These are phyloP conservation scores for Aphanomyces stellatus DNA, from an alignment of 352 stramenopile genomes.

Conservation along the genomic window DNA sequence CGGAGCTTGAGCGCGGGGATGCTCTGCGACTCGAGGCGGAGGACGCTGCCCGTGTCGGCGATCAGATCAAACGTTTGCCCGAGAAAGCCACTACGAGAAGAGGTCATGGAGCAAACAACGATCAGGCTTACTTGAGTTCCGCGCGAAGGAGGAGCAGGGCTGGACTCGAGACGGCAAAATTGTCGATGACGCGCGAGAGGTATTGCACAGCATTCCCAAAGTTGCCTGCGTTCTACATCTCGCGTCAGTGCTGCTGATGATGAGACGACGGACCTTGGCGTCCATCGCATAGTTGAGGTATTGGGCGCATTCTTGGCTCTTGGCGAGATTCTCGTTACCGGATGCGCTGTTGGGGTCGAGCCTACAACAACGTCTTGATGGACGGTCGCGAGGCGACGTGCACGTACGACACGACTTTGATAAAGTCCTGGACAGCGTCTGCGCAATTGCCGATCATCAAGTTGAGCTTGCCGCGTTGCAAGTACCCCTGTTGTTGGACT, in stretches of 20 bases:
- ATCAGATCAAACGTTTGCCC: conserved; percentile 67
- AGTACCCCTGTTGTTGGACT: conserved; percentile 40
- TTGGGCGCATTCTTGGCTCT: conserved; percentile 51
- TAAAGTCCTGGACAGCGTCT: conserved; percentile 50
- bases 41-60: conserved; percentile 53
- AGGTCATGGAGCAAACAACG: neutral
- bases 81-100: conserved; percentile 39
- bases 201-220: conserved; percentile 53
- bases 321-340: conserved; percentile 42
- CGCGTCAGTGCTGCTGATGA: neutral
- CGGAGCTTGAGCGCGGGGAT: conserved; percentile 57
- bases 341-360: conserved; percentile 49
- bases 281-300: conserved; percentile 52
- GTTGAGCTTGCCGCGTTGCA: conserved; percentile 67
- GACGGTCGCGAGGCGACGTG: too few species aligned
- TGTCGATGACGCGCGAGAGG: conserved; percentile 61
- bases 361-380: too few species aligned
- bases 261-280: conserved; percentile 27
- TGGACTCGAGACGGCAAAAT: conserved; percentile 57
- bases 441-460: conserved; percentile 68
- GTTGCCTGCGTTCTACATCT: conserved; percentile 43
- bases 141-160: conserved; percentile 56
- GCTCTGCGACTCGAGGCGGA: conserved; percentile 65
- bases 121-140: conserved; percentile 33
- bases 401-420: conserved; percentile 40